Evolutionary conservation across 2,329 filamentous ascomycete genomes (phyloP).

Genomic region (Apiospora koreana): DNA sequence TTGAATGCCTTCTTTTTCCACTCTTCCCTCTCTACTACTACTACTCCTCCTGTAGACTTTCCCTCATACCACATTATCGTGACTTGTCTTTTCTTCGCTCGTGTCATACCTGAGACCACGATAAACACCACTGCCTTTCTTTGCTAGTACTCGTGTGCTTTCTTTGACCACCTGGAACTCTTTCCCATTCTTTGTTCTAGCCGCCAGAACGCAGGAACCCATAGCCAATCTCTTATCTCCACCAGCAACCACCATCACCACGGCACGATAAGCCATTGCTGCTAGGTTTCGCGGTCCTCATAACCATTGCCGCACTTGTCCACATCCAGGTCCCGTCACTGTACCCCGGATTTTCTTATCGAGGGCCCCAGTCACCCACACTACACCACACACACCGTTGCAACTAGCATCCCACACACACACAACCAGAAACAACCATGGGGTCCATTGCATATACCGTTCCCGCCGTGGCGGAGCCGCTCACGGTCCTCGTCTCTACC

Average conservation of each 20-base stretch:
- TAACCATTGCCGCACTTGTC: neutral
- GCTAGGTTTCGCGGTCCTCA: neutral
- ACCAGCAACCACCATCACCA: neutral
- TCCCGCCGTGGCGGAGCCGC: constrained; percentile 28
- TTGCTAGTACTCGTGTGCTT: neutral
- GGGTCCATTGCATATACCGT: neutral
- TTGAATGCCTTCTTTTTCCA: neutral
- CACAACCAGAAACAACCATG: neutral
- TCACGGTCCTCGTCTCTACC: constrained; percentile 81
- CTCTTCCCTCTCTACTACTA: neutral
- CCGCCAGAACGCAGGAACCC: neutral
- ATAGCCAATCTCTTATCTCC: neutral
- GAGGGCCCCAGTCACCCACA: neutral
- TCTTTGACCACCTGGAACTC: neutral
- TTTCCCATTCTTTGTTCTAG: neutral
- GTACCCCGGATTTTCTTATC: constrained; percentile 5
- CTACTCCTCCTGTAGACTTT: neutral
- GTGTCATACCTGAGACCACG: neutral
- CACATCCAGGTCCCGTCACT: neutral
- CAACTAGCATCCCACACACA: neutral
- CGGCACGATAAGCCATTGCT: constrained; percentile 1
- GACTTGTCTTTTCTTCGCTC: neutral
- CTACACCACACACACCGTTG: neutral
- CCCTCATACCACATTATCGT: neutral
- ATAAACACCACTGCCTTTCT: neutral